Evolutionary conservation across 2,329 filamentous ascomycete species (phyloP), one percentile per base, ranked within the genome.

Genomic region (Aureobasidium uvarum): DNA sequence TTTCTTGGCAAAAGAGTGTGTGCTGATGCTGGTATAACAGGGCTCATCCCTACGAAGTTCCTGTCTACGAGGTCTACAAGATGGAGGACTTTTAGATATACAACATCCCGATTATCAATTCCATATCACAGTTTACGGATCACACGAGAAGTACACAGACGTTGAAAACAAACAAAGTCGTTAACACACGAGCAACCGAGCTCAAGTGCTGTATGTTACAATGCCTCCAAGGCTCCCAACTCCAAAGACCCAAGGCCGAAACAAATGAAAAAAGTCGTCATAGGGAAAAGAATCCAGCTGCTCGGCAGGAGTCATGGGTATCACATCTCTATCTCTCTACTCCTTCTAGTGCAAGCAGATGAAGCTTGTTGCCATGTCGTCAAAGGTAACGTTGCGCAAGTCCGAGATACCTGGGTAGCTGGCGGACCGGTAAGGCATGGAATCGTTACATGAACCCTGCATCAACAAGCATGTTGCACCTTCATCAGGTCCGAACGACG

Each of bases 21-120:
- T 64, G 31, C 50, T 62, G 50, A 59, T 65, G 33, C 64, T 5
- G 43, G 11, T n/a, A 13, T 18, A 13, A 23, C 62, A 81, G 79
- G 50, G 72, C 75, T 25, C 79, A 81, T 73, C 79, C 79, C 16
- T 81, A 81, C 66, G 79, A 81, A 68, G 78, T 79, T 68, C 72
- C 73, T 3, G 78, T 76, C 0, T 81, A 80, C 67, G 79, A 81
- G 68, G 78, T 81, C 1, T 80, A 80, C 68, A 79, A 76, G 71
- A 69, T 80, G 60, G 79, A 80, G 68, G 75, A 81, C 66, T 73
- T 80, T 41, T 81, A 66, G 33, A 60, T 4, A 23, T 20, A 31
- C 14, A 43, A 7, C 23, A 43, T 20, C n/a, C 10, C 18, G 1
- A 43, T 20, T 6, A n/a, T 43, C 18, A n/a, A 18, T 10, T 36